phyloP scores from a whole-genome alignment of 2,329 filamentous ascomycete genomes.

The Leptographium galeiforme region DNA sequence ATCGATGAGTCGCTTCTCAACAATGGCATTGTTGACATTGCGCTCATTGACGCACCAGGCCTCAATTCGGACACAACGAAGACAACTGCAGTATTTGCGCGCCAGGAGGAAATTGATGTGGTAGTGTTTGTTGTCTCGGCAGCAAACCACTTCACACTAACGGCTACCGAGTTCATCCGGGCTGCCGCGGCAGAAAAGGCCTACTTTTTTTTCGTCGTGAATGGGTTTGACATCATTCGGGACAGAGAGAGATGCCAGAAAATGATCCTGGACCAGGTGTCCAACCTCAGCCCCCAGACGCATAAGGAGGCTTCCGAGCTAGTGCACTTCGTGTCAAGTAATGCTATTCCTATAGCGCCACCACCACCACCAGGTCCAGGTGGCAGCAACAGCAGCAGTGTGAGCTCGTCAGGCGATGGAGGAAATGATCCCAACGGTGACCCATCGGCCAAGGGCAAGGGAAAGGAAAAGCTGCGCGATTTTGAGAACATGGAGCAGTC shows the following conservation, averaged over 20 bases:
- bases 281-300: slow-evolving; percentile 76
- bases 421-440: slow-evolving; percentile 43
- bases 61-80: slow-evolving; percentile 93
- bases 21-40: slow-evolving; percentile 96
- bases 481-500: slow-evolving; percentile 86
- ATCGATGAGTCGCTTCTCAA: slow-evolving; percentile 91
- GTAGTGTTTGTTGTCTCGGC: slow-evolving; percentile 97
- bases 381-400: slow-evolving; percentile 39
- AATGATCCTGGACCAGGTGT: slow-evolving; percentile 83
- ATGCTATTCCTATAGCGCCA: slow-evolving; percentile 68
- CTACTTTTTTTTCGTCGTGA: slow-evolving; percentile 98
- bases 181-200: slow-evolving; percentile 93
- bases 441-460: slow-evolving; percentile 68
- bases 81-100: slow-evolving; percentile 91
- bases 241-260: slow-evolving; percentile 87
- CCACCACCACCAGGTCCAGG: slow-evolving; percentile 38
- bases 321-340: slow-evolving; percentile 96
- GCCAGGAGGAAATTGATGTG: slow-evolving; percentile 97
- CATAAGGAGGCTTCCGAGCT: slow-evolving; percentile 85
- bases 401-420: slow-evolving; percentile 39
- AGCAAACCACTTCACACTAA: slow-evolving; percentile 93
- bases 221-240: slow-evolving; percentile 86
- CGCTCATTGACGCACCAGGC: slow-evolving; percentile 89
- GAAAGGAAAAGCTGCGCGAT: slow-evolving; percentile 74
- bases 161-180: slow-evolving; percentile 95